Evolutionary conservation across 108 stramenopile genomes (phyloP).

Genomic region (Fragilaria crotonensis): DNA sequence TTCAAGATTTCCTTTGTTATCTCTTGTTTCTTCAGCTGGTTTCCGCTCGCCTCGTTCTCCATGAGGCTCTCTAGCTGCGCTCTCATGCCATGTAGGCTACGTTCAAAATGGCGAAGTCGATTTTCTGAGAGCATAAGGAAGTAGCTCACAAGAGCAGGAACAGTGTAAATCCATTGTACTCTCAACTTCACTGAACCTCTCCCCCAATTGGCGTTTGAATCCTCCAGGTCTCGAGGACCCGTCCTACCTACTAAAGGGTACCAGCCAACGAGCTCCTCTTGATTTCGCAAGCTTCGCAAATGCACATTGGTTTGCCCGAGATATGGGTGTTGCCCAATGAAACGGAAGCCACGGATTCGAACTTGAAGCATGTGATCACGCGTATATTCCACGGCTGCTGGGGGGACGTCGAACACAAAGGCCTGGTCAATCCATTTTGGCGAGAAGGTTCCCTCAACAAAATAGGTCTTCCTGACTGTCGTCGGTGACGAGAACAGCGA

Average conservation of each 20-base stretch:
- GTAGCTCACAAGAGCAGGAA: slow-evolving; percentile 59
- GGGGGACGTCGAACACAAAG: slow-evolving; percentile 83
- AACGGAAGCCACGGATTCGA: slow-evolving; percentile 40
- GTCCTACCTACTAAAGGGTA: slow-evolving; percentile 71
- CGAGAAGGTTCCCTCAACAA: slow-evolving; percentile 58
- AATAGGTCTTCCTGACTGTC: slow-evolving; percentile 65
- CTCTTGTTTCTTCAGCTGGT: slow-evolving; percentile 19
- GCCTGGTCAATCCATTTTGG: slow-evolving; percentile 76
- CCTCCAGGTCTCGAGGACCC: slow-evolving; percentile 56
- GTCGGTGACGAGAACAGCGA: slow-evolving; percentile 32
- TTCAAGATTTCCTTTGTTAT: neutral
- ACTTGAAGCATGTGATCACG: slow-evolving; percentile 57
- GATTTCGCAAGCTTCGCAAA: slow-evolving; percentile 54
- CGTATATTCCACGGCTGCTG: slow-evolving; percentile 47
- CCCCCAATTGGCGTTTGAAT: slow-evolving; percentile 41
- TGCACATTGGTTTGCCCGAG: slow-evolving; percentile 68
- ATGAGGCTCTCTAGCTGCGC: slow-evolving; percentile 35
- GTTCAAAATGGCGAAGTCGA: slow-evolving; percentile 32
- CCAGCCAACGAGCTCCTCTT: slow-evolving; percentile 79
- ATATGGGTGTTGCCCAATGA: slow-evolving; percentile 39
- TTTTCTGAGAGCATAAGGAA: slow-evolving; percentile 51
- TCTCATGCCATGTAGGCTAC: slow-evolving; percentile 46
- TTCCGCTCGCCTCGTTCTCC: slow-evolving; percentile 33
- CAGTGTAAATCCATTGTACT: slow-evolving; percentile 74
- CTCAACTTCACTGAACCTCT: slow-evolving; percentile 75